Conservation (phyloP, 2,329 filamentous ascomycete genomes). For the Botrytis medusae region DNA sequence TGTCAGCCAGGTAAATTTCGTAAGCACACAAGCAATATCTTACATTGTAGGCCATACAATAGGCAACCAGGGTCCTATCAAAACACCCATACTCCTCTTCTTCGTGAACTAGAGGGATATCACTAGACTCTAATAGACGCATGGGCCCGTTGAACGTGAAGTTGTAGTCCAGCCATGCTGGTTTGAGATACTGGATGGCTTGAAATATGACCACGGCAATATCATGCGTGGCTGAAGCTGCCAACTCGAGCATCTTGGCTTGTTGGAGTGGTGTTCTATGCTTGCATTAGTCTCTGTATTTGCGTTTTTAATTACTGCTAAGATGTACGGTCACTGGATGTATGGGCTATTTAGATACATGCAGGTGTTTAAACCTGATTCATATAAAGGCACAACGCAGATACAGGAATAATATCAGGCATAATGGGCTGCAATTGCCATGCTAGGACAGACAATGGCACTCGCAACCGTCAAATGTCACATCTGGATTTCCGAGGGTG, state of each 20-base stretch:
- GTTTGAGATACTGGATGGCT: slow-evolving; percentile 62
- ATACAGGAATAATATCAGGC: not conserved
- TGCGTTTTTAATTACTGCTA: not conserved
- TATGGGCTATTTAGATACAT: not conserved
- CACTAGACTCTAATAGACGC: slow-evolving; percentile 51
- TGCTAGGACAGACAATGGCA: not conserved
- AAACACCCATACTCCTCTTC: slow-evolving; percentile 61
- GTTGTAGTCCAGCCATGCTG: slow-evolving; percentile 63
- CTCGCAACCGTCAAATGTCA: not conserved
- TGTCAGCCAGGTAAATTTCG: slow-evolving; percentile 14
- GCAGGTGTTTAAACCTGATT: not conserved
- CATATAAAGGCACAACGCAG: not conserved
- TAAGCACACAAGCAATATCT: slow-evolving; percentile 1
- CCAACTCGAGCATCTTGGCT: slow-evolving; percentile 57
- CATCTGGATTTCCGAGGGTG: not conserved
- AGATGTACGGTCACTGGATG: not conserved
- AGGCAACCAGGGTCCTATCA: slow-evolving; percentile 66
- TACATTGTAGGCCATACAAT: slow-evolving; percentile 67
- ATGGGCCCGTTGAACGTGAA: slow-evolving; percentile 61
- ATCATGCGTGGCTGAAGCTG: slow-evolving; percentile 62
- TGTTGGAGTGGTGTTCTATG: slow-evolving; percentile 51
- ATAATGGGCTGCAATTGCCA: not conserved
- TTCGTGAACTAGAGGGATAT: slow-evolving; percentile 47
- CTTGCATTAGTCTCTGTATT: slow-evolving; percentile 1
- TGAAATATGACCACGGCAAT: slow-evolving; percentile 62